phyloP scores from a whole-genome alignment of 306 rosid species.

The Malus asiatica region DNA sequence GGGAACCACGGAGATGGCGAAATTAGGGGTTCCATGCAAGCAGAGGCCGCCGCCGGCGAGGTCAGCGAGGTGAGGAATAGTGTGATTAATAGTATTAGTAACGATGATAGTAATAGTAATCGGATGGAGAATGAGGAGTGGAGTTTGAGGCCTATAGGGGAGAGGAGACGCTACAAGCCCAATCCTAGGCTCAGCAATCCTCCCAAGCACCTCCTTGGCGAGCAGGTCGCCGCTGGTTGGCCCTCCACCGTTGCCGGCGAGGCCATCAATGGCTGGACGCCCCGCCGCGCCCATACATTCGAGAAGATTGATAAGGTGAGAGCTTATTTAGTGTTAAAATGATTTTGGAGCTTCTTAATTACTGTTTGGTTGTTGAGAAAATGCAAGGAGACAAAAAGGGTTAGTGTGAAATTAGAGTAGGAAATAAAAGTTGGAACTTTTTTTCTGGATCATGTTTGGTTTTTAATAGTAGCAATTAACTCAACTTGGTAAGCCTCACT shows the following conservation, averaged over 20 bases:
- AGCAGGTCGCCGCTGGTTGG: conserved; percentile 99
- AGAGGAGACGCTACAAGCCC: conserved; percentile 63
- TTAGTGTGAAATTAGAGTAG: conserved; percentile 1
- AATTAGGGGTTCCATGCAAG: conserved; percentile 12
- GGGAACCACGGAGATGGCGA: conserved; percentile 19
- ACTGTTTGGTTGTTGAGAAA: conserved; percentile 16
- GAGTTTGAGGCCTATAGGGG: conserved; percentile 44
- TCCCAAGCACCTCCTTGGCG: conserved; percentile 77
- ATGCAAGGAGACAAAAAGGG: background rate
- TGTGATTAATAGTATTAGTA: conserved; percentile 15
- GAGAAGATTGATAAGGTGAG: conserved; percentile 90
- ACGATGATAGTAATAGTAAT: conserved; percentile 37
- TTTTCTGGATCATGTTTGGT: background rate
- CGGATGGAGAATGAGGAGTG: conserved; percentile 45
- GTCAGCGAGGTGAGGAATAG: conserved; percentile 20
- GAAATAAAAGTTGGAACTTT: background rate
- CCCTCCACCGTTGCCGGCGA: conserved; percentile 98
- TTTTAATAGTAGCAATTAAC: conserved; percentile 5
- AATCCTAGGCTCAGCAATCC: conserved; percentile 89
- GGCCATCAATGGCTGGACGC: conserved; percentile 89
- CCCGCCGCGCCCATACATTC: conserved; percentile 82
- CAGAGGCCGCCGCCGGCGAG: background rate
- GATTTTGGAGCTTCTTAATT: conserved; percentile 8
- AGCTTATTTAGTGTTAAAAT: background rate
- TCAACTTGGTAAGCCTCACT: conserved; percentile 2